Evolutionary conservation across 306 rosid species (phyloP), one percentile per base, ranked within the genome.

Genomic region (Canavalia ensiformis): DNA sequence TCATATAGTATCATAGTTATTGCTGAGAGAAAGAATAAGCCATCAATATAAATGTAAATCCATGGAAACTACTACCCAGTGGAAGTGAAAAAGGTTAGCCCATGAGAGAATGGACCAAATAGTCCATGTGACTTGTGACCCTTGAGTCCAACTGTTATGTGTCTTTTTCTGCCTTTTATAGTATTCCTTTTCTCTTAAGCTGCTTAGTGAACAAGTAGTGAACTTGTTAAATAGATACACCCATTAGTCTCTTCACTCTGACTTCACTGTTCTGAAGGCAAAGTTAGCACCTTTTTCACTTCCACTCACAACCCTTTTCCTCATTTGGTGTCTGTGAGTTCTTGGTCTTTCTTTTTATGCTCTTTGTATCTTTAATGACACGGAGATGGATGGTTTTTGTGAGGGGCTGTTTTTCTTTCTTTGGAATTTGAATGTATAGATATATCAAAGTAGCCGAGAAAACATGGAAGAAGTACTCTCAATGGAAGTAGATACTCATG

Each of bases 401-500:
- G 25, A 44, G 18, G 54, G 74, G 72, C 12, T 74, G 31, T 6
- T 28, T 63, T 37, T 35, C n/a, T 42, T 45, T 44, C 12, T 29
- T 13, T 52, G 28, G 49, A 56, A 28, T 63, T 65, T 64, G 33
- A 54, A 31, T 29, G 54, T 8, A 64, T 9, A 58, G 18, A 39
- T 73, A 46, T 5, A 58, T 50, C 51, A 18, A 59, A 8, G 12
- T 30, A 60, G 1, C 9, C 3, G 5, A 9, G 29, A 2, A 28
- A 37, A 0, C 51, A 87, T 89, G 97, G 90, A 75, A 29, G 58
- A 60, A 6, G 58, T 45, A 0, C 8, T 75, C 0, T 8, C 6
- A 8, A 77, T 83, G 92, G 89, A 83, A 4, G 13, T 64, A 1
- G 89, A 74, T 33, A 2, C 11, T 56, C n/a, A 41, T 12, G 35